Evolutionary conservation across 108 stramenopile genomes (phyloP).

Genomic region (Discostella stelligeroides): DNA sequence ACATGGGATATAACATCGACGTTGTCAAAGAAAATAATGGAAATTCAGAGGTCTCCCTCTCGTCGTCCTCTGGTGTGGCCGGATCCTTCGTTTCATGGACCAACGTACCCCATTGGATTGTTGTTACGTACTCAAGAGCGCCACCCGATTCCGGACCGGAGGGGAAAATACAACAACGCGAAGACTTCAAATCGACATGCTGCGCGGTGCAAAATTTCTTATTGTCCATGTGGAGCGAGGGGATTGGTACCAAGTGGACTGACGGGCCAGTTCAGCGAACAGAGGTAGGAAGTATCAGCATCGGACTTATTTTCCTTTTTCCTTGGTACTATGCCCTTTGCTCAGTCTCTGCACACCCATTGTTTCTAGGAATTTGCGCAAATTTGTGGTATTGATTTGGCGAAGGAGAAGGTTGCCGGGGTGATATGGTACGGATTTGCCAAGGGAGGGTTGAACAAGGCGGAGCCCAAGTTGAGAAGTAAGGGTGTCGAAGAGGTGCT

Average conservation of each 20-base stretch:
- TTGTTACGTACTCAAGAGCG: conserved; percentile 53
- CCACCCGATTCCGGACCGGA: conserved; percentile 48
- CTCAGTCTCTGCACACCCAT: too few relatives aligned
- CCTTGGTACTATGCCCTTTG: too few relatives aligned
- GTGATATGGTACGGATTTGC: conserved; percentile 79
- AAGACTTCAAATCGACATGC: conserved; percentile 62
- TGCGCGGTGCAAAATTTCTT: conserved; percentile 77
- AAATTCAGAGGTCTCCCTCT: not conserved
- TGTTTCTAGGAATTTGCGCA: conserved; percentile 53
- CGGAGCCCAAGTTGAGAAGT: conserved; percentile 55
- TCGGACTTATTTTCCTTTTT: too few relatives aligned
- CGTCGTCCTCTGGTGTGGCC: conserved; percentile 15
- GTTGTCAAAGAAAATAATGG: not conserved
- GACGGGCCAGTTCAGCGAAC: conserved; percentile 67
- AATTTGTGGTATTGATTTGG: conserved; percentile 64
- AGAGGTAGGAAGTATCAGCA: not conserved
- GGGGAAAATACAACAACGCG: conserved; percentile 48
- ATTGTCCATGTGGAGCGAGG: conserved; percentile 71
- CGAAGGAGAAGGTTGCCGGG: conserved; percentile 61
- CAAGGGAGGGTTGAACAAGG: conserved; percentile 56
- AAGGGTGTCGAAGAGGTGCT: conserved; percentile 69
- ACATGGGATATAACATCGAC: too few relatives aligned
- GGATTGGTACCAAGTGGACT: conserved; percentile 79
- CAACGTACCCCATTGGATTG: conserved; percentile 69
- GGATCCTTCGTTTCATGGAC: conserved; percentile 57